phyloP scores from a whole-genome alignment of 192 early-diverging fungal species.

The Mortierella alpina region DNA sequence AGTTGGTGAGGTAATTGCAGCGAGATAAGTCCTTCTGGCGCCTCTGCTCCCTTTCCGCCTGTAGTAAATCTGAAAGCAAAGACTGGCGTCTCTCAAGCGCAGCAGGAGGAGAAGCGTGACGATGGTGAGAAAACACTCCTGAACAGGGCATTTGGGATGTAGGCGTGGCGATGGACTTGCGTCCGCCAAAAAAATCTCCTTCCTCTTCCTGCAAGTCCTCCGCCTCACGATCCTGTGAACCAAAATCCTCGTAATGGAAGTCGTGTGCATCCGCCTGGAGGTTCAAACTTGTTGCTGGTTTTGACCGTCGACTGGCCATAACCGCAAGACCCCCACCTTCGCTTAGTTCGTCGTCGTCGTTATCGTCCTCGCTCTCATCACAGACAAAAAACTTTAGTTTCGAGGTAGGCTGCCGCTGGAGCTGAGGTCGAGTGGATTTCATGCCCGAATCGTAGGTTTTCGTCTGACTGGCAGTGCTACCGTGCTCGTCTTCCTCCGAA shows the following conservation, averaged over 20 bases:
- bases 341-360: conserved; percentile 1
- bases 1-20: background rate
- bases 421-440: background rate
- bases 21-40: background rate
- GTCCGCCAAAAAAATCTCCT: background rate
- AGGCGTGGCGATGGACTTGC: background rate
- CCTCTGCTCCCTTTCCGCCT: conserved; percentile 22
- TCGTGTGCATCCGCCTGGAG: conserved; percentile 7
- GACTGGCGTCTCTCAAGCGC: conserved; percentile 19
- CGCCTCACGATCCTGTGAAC: background rate
- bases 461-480: background rate
- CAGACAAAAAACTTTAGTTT: conserved; percentile 32
- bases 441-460: background rate
- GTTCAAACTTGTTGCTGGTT: background rate
- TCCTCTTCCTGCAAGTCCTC: conserved; percentile 3
- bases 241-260: conserved; percentile 18
- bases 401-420: background rate
- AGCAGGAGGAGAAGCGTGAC: background rate
- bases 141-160: background rate
- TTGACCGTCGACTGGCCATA: background rate
- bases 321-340: background rate
- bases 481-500: conserved; percentile 7
- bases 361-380: conserved; percentile 5
- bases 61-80: conserved; percentile 21
- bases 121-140: background rate